Evolutionary conservation across 305 asterid genomes (phyloP).

Genomic region (Striga hermonthica): DNA sequence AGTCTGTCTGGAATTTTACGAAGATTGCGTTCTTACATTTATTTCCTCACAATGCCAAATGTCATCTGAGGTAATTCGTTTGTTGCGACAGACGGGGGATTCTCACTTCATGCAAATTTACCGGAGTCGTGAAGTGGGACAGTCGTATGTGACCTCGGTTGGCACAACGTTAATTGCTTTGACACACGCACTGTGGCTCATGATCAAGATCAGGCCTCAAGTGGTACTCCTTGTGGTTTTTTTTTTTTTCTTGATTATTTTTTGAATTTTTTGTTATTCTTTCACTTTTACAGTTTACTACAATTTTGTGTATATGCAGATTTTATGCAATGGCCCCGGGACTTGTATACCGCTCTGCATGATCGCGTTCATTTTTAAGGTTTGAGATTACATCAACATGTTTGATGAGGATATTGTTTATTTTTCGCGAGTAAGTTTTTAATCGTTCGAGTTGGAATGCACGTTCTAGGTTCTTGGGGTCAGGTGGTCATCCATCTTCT

Average conservation of each 20-base stretch:
- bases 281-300: constrained; percentile 14
- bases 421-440: too few relatives aligned
- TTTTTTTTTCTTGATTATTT: constrained; percentile 14
- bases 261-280: neutral
- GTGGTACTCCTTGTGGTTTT: constrained; percentile 70
- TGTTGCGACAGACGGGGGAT: constrained; percentile 49
- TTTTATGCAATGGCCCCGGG: constrained; percentile 94
- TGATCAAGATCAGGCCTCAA: constrained; percentile 85
- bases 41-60: constrained; percentile 11
- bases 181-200: constrained; percentile 74
- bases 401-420: too few relatives aligned
- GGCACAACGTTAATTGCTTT: constrained; percentile 77
- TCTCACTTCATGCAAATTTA: constrained; percentile 71
- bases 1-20: constrained; percentile 36
- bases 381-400: constrained; percentile 3
- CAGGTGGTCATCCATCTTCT: constrained; percentile 80
- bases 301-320: constrained; percentile 42
- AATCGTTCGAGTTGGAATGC: neutral
- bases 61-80: constrained; percentile 25
- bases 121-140: constrained; percentile 92
- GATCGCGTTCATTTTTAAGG: constrained; percentile 73
- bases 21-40: constrained; percentile 61
- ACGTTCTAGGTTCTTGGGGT: constrained; percentile 62
- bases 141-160: constrained; percentile 75
- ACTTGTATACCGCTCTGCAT: constrained; percentile 75